Evolutionary conservation across 2,329 filamentous ascomycete species (phyloP).

Genomic region (Colletotrichum sp.): DNA sequence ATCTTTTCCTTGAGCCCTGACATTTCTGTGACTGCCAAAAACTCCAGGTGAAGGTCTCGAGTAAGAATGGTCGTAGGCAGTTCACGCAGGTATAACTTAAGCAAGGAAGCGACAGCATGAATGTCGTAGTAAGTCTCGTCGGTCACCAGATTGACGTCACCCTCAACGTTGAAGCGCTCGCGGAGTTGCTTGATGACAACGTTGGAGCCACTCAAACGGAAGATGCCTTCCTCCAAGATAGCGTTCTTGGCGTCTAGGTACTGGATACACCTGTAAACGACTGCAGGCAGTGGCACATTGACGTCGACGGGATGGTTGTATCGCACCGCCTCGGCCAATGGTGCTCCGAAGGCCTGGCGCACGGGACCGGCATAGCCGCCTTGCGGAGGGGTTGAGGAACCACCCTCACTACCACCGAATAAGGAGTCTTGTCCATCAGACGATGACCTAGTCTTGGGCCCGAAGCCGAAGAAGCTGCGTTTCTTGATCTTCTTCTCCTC

Average conservation of each 20-base stretch:
- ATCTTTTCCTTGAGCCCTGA: constrained; percentile 78
- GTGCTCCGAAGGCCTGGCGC: constrained; percentile 82
- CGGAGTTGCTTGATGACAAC: constrained; percentile 89
- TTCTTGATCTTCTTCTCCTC: constrained; percentile 86
- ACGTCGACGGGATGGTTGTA: constrained; percentile 77
- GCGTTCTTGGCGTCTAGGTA: constrained; percentile 87
- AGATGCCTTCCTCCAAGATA: constrained; percentile 89
- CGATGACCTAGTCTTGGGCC: constrained; percentile 63
- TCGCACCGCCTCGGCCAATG: constrained; percentile 84
- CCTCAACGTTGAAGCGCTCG: constrained; percentile 92
- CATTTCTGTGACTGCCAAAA: constrained; percentile 83
- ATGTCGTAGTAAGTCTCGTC: constrained; percentile 93
- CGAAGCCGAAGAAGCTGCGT: constrained; percentile 75
- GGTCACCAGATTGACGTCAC: constrained; percentile 84
- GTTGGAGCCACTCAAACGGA: constrained; percentile 96
- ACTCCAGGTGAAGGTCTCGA: constrained; percentile 86
- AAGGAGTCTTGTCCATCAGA: constrained; percentile 63
- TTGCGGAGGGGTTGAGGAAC: constrained; percentile 46
- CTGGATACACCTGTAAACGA: constrained; percentile 94
- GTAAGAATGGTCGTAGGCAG: constrained; percentile 91
- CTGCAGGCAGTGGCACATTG: constrained; percentile 80
- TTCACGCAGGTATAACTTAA: constrained; percentile 94
- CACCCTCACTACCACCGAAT: constrained; percentile 53
- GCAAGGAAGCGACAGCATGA: constrained; percentile 89
- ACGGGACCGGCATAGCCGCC: constrained; percentile 57